Conservation (phyloP, 179 eudicot species). For the Silene vulgaris region DNA sequence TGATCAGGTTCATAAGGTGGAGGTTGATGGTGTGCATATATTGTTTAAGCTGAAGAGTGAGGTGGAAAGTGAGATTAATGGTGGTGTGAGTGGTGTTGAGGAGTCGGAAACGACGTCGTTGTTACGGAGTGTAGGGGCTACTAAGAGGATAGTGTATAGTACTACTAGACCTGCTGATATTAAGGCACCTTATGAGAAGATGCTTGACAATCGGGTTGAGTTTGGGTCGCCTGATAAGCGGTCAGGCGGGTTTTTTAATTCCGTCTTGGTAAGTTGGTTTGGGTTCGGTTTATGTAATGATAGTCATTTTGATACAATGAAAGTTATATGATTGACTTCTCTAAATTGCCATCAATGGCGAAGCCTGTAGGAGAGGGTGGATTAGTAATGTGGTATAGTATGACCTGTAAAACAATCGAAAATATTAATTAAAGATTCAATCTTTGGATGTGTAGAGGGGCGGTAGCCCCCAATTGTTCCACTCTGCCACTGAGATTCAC, state of each 20-base stretch:
- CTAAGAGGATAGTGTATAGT: conserved; percentile 65
- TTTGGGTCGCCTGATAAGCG: conserved; percentile 95
- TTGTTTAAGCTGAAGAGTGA: conserved; percentile 72
- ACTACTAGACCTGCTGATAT: conserved; percentile 81
- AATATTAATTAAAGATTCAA: too few species aligned
- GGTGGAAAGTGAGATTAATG: conserved; percentile 17
- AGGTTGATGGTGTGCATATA: conserved; percentile 83
- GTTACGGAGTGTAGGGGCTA: conserved; percentile 55
- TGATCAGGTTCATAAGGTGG: conserved; percentile 80
- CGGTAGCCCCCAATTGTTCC: background rate
- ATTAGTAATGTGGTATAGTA: too few species aligned
- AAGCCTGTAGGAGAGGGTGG: too few species aligned
- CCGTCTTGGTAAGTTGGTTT: conserved; percentile 68
- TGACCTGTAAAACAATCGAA: too few species aligned
- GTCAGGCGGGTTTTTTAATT: conserved; percentile 77
- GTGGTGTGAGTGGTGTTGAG: conserved; percentile 41
- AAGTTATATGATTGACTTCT: background rate
- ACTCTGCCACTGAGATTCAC: background rate
- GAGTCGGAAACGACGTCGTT: conserved; percentile 50
- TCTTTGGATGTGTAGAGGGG: background rate
- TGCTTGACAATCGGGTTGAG: conserved; percentile 80
- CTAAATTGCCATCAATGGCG: background rate
- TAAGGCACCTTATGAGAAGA: conserved; percentile 90
- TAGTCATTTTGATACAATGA: background rate
- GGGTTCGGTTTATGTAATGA: background rate